phyloP scores from a whole-genome alignment of 768 basidiomycete genomes.

The Pholiota conissans region DNA sequence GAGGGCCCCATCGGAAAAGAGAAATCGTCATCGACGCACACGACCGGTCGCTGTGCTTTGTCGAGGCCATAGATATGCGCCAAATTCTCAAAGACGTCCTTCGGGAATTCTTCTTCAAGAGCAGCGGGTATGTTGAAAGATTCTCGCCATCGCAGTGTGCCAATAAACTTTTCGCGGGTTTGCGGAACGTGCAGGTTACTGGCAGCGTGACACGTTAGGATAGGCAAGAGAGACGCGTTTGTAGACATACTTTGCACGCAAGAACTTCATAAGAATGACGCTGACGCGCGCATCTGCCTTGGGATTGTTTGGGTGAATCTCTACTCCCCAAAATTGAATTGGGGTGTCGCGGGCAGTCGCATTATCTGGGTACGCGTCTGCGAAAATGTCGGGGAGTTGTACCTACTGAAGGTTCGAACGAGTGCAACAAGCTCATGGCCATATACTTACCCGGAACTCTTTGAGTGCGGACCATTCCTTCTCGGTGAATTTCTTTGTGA shows the following conservation, averaged over 20 bases:
- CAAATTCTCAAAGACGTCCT: slow-evolving; percentile 62
- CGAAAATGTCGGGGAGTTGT: slow-evolving; percentile 52
- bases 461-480: slow-evolving; percentile 73
- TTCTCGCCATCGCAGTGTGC: slow-evolving; percentile 71
- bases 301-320: slow-evolving; percentile 57
- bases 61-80: slow-evolving; percentile 71
- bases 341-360: slow-evolving; percentile 48
- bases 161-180: slow-evolving; percentile 65
- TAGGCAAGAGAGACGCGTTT: neutral
- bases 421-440: neutral
- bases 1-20: neutral
- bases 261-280: slow-evolving; percentile 80
- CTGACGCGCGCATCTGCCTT: slow-evolving; percentile 62
- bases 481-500: slow-evolving; percentile 69
- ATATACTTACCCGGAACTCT: slow-evolving; percentile 57
- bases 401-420: slow-evolving; percentile 21
- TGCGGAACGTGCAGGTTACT: slow-evolving; percentile 55
- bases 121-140: slow-evolving; percentile 63
- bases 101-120: slow-evolving; percentile 59
- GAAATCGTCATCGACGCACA: slow-evolving; percentile 43
- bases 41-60: slow-evolving; percentile 67
- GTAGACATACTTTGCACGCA: slow-evolving; percentile 62
- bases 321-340: slow-evolving; percentile 71
- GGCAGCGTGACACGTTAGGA: neutral
- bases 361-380: slow-evolving; percentile 61